Evolutionary conservation across 2,329 filamentous ascomycete genomes (phyloP), one percentile per base, ranked within the genome.

Genomic region (Phialocephala sp.): DNA sequence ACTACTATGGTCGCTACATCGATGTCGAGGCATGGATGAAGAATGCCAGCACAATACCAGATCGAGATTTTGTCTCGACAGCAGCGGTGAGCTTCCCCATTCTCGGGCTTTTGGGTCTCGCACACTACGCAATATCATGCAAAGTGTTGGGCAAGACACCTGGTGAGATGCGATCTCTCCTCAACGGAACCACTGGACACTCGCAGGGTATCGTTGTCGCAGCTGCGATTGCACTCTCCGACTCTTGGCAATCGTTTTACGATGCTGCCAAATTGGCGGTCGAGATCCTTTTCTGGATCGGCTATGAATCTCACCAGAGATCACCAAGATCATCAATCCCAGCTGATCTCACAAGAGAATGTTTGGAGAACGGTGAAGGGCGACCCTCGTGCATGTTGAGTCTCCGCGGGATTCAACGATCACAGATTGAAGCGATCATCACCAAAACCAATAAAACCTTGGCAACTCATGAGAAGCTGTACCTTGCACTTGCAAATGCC

Each of bases 251-350:
- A 70, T 91, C 91, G 0, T 97, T 94, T 79, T 87, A 90, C 71
- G 88, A 90, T 74, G 87, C 91, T 59, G 86, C 91, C 65, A 89
- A 84, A 73, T 88, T 91, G 71, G 92, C 94, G 3, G 82, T 98
- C 71, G 93, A 91, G 39, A 92, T 97, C 74, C 89, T 98, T 39
- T 97, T 98, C 84, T 98, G 94, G 94, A 97, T 97, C 70, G 94
- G 94, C 76, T 89, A 93, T 68, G 90, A 94, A 74, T 97, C 93
- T 78, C 94, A 98, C 79, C 94, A 97, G 79, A 43, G 24, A 59
- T 32, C 57, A 18, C 57, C 24, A 41, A 59, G 36, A 45, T 45
- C 57, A 59, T 43, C 24, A 27, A 59, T 45, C 24, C 57, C 93
- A 1, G 94, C 94, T 0, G 91, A 87, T 47, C 91, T 93, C 75